phyloP scores from a whole-genome alignment of 768 basidiomycete species.

The Paxillus ammoniavirescens region DNA sequence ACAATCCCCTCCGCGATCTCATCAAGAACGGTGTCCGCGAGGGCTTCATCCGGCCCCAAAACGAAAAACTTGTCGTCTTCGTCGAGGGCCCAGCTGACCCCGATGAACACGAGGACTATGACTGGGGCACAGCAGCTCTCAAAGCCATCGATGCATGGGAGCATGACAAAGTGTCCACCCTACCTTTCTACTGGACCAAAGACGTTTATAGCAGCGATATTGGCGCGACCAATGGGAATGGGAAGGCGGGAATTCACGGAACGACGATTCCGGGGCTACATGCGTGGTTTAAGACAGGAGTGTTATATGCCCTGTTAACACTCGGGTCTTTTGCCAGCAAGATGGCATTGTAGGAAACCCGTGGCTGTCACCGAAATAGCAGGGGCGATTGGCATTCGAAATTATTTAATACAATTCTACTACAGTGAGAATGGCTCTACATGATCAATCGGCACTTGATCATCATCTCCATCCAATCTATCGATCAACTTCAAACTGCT shows the following conservation, averaged over 20 bases:
- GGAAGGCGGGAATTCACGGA: constrained; percentile 20
- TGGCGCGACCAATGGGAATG: constrained; percentile 5
- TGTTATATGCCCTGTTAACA: too few relatives aligned
- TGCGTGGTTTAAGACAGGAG: constrained; percentile 29
- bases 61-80: constrained; percentile 63
- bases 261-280: constrained; percentile 19
- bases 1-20: constrained; percentile 75
- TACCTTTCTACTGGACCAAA: constrained; percentile 52
- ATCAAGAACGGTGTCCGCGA: constrained; percentile 63
- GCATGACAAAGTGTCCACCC: constrained; percentile 25
- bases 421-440: too few relatives aligned
- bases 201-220: constrained; percentile 35
- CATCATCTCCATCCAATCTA: too few relatives aligned
- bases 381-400: too few relatives aligned
- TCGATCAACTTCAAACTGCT: too few relatives aligned
- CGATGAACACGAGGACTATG: constrained; percentile 54
- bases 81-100: constrained; percentile 67
- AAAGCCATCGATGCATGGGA: constrained; percentile 64
- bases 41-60: constrained; percentile 71
- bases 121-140: constrained; percentile 78
- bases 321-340: too few relatives aligned
- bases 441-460: too few relatives aligned
- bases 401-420: too few relatives aligned
- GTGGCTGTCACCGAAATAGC: too few relatives aligned
- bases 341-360: too few relatives aligned